phyloP scores from a whole-genome alignment of 139 green algal species.

The Pleodorina starrii region DNA sequence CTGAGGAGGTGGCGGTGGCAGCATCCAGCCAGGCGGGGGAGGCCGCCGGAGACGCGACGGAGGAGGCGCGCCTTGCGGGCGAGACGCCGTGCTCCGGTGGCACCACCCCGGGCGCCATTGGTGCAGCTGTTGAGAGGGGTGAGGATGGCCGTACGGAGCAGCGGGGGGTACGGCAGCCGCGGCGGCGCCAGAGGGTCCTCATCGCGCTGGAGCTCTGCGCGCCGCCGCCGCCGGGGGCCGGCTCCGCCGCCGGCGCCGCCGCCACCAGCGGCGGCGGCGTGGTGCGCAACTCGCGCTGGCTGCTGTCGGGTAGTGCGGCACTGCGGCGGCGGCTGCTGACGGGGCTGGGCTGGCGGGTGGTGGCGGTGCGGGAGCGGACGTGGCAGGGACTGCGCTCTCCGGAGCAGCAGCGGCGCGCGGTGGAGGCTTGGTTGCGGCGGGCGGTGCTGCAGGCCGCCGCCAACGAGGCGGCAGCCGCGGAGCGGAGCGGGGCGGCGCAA shows the following conservation, averaged over 20 bases:
- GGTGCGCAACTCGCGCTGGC: conserved; percentile 38
- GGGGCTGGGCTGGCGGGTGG: conserved; percentile 15
- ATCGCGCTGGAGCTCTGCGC: conserved; percentile 20
- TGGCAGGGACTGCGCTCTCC: background rate
- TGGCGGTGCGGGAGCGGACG: conserved; percentile 4
- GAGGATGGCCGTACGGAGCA: no score
- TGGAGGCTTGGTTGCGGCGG: background rate
- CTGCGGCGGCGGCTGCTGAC: conserved; percentile 29
- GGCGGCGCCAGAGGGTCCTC: background rate
- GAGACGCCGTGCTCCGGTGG: no score
- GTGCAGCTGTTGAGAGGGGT: no score
- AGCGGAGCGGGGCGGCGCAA: no score
- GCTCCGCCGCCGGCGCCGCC: background rate
- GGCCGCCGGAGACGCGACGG: no score
- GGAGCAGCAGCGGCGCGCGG: background rate
- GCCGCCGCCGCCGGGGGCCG: background rate
- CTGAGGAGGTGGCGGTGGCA: background rate
- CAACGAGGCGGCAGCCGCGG: no score
- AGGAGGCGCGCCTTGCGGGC: no score
- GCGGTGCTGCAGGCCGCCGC: background rate
- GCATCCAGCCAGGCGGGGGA: no score
- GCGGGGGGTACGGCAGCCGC: background rate
- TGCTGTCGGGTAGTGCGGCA: background rate
- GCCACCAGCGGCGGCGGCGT: background rate
- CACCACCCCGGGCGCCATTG: no score